Percentiles rank a stretch among this genome's conserved stretches.
phyloP scores from a whole-genome alignment of 2,329 filamentous ascomycete species.

The Exophiala dermatitidis region DNA sequence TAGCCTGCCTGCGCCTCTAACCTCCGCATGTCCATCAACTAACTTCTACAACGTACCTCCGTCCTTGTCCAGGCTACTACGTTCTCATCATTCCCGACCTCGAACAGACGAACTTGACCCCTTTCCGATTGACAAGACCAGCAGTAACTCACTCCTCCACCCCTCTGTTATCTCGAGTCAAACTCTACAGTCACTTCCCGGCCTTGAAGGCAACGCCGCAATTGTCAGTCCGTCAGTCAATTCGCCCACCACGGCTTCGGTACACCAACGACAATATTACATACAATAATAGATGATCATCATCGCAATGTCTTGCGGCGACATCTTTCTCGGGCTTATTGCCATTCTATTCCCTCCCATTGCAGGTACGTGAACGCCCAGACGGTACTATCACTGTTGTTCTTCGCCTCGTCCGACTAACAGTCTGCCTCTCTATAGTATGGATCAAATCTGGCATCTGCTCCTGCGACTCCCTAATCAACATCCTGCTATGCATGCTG shows the following conservation, averaged over 20 bases:
- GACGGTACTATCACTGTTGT: neutral
- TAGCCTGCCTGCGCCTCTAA: conserved; percentile 10
- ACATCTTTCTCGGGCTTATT: conserved; percentile 38
- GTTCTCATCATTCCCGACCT: no score
- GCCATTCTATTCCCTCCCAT: conserved; percentile 38
- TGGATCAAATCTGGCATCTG: conserved; percentile 97
- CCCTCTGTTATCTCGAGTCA: neutral
- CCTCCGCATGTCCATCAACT: neutral
- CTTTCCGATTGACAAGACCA: no score
- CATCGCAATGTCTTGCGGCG: conserved; percentile 31
- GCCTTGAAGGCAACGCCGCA: neutral
- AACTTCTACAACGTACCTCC: neutral
- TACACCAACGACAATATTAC: neutral
- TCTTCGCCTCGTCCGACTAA: conserved; percentile 1
- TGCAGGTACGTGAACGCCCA: conserved; percentile 40
- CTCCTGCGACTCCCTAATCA: conserved; percentile 86
- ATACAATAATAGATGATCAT: conserved; percentile 1
- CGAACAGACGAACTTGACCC: no score
- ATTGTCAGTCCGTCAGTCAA: neutral
- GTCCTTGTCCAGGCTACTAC: no score
- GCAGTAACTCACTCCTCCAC: neutral
- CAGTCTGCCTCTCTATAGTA: conserved; percentile 47
- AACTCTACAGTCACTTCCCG: neutral
- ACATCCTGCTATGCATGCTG: conserved; percentile 78
- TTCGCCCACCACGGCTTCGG: neutral